A percentile compares a stretch with the other conserved stretches of the same genome.
phyloP scores from a whole-genome alignment of 1,284 basidiomycete genomes.

The Coriolopsis trogii region DNA sequence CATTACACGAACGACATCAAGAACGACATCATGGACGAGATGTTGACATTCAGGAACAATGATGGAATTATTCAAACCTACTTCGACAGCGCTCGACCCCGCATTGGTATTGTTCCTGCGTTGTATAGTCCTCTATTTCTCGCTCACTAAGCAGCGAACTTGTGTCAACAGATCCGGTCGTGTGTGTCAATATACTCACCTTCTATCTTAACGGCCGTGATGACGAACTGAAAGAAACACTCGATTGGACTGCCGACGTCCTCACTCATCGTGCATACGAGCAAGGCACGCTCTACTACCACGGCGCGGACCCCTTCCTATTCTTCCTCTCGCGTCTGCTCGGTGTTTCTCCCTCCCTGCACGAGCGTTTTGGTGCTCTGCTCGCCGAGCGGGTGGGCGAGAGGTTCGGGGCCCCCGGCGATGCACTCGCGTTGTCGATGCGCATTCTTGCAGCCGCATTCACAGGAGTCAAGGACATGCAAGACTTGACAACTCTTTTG shows the following conservation, averaged over 20 bases:
- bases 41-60: constrained; percentile 1
- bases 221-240: constrained; percentile 42
- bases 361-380: constrained; percentile 38
- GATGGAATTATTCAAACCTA: constrained; percentile 16
- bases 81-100: constrained; percentile 10
- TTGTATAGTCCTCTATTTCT: constrained; percentile 45
- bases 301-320: constrained; percentile 52
- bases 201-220: constrained; percentile 51
- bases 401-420: constrained; percentile 48
- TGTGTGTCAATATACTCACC: constrained; percentile 50
- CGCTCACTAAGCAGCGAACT: background rate
- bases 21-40: constrained; percentile 13
- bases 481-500: constrained; percentile 46
- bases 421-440: constrained; percentile 48
- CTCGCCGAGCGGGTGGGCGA: constrained; percentile 49
- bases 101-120: too few relatives aligned
- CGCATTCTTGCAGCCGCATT: constrained; percentile 46
- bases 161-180: constrained; percentile 37
- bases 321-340: constrained; percentile 56
- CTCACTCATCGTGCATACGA: constrained; percentile 48
- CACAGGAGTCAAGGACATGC: constrained; percentile 42
- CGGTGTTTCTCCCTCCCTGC: constrained; percentile 32
- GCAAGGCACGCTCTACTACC: constrained; percentile 49
- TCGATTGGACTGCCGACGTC: constrained; percentile 48
- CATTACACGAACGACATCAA: background rate